Percentiles rank a stretch among this genome's conserved stretches.
Conservation (phyloP, 352 stramenopile genomes). For the Achlya hypogyna region DNA sequence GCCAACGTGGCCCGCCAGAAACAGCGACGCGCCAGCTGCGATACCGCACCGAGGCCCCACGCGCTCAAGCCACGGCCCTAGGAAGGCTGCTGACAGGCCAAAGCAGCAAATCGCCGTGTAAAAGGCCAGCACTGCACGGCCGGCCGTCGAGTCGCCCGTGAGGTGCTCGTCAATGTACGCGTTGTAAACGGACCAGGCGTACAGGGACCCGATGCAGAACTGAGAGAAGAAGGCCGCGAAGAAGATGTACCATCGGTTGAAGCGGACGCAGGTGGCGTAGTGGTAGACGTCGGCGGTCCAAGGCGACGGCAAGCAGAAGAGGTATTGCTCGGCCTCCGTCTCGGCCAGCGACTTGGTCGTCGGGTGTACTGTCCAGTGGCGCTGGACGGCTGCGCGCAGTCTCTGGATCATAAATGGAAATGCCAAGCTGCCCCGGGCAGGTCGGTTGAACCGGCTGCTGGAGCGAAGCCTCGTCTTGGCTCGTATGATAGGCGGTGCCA, state of each 20-base stretch:
- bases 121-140: constrained; percentile 50
- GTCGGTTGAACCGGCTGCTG: too few relatives aligned
- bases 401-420: not conserved
- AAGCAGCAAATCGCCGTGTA: constrained; percentile 53
- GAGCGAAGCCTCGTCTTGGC: too few relatives aligned
- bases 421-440: too few relatives aligned
- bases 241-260: constrained; percentile 61
- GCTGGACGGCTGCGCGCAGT: not conserved
- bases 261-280: constrained; percentile 22
- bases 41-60: constrained; percentile 36
- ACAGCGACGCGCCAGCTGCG: constrained; percentile 33
- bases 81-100: constrained; percentile 36
- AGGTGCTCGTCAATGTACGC: constrained; percentile 43
- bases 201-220: constrained; percentile 60
- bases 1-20: constrained; percentile 46
- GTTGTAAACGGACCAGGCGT: constrained; percentile 67
- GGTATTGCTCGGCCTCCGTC: not conserved
- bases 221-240: constrained; percentile 44
- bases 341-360: not conserved
- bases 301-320: not conserved
- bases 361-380: not conserved
- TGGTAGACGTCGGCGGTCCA: not conserved
- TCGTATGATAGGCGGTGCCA: too few relatives aligned
- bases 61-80: constrained; percentile 48
- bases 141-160: constrained; percentile 37